Evolutionary conservation across 1,284 basidiomycete genomes (phyloP).

Genomic region (Vanrija sp.): DNA sequence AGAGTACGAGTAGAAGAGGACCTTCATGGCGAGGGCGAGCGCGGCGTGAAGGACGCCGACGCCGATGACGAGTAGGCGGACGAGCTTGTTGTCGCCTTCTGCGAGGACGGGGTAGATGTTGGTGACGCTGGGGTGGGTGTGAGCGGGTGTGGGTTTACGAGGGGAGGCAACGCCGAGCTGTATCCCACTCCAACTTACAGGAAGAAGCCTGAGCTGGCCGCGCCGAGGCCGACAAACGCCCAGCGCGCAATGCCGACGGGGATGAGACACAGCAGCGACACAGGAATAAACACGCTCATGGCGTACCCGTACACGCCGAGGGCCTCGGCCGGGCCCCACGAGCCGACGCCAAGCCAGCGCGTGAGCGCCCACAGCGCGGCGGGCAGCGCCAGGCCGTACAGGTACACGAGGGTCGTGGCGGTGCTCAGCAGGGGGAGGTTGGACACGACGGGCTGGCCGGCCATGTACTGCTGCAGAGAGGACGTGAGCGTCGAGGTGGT

Average conservation of each 20-base stretch:
- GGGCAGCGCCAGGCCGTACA: constrained; percentile 77
- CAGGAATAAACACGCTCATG: constrained; percentile 56
- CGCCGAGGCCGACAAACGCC: constrained; percentile 68
- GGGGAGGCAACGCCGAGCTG: background rate
- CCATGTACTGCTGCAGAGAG: constrained; percentile 75
- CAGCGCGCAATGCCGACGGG: constrained; percentile 74
- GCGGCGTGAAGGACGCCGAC: constrained; percentile 67
- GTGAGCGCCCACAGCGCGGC: constrained; percentile 63
- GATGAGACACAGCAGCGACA: constrained; percentile 69
- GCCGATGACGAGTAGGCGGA: constrained; percentile 69
- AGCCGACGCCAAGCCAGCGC: constrained; percentile 74
- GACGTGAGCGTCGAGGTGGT: constrained; percentile 83
- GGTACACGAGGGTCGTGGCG: constrained; percentile 76
- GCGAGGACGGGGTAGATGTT: constrained; percentile 87
- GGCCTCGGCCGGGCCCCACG: constrained; percentile 75
- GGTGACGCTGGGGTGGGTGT: constrained; percentile 47
- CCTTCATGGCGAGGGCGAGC: constrained; percentile 75
- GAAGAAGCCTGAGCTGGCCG: constrained; percentile 75
- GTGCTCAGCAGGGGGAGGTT: constrained; percentile 79
- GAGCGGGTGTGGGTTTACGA: too few species aligned
- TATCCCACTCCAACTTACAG: constrained; percentile 50
- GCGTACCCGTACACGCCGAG: constrained; percentile 54
- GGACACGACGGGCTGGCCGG: constrained; percentile 36
- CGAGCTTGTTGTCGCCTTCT: constrained; percentile 76
- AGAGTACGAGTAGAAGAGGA: constrained; percentile 70